These are phyloP conservation scores for Zoysia matrella DNA, from an alignment of 202 grass and related monocot genomes.

Conservation along the genomic window DNA sequence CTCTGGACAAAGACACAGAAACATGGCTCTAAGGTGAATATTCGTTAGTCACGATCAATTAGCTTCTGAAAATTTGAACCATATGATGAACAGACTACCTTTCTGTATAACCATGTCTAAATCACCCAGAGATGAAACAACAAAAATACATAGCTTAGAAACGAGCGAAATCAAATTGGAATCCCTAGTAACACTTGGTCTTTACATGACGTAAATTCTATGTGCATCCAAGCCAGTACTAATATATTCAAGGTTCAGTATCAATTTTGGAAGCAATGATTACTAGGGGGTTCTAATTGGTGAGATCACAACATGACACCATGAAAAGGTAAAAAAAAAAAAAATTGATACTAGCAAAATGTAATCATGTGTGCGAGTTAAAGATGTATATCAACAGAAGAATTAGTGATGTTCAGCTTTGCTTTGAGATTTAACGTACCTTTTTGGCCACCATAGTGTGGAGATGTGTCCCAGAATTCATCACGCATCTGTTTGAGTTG, in stretches of 20 bases:
- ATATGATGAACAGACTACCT: too few relatives aligned
- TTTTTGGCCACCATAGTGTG: conserved; percentile 97
- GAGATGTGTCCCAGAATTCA: conserved; percentile 97
- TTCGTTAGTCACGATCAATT: background rate
- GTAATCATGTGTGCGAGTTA: background rate
- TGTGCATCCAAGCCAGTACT: background rate
- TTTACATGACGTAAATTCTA: background rate
- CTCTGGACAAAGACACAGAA: conserved; percentile 49
- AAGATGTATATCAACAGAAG: background rate
- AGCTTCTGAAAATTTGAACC: background rate
- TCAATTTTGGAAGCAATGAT: conserved; percentile 9
- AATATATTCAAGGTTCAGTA: background rate
- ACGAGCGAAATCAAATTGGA: background rate
- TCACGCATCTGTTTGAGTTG: conserved; percentile 84
- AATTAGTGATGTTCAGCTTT: background rate
- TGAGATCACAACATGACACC: background rate
- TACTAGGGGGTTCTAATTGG: background rate
- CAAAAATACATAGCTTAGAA: background rate
- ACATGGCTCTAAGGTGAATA: background rate
- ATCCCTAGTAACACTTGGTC: too few relatives aligned
- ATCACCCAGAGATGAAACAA: background rate
- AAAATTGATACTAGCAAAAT: background rate
- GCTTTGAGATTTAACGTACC: conserved; percentile 44
- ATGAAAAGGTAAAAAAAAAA: background rate
- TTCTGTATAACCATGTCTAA: too few relatives aligned